Conservation (phyloP, 1,284 basidiomycete species). For the Microbotryum lychnidis-dioicae region DNA sequence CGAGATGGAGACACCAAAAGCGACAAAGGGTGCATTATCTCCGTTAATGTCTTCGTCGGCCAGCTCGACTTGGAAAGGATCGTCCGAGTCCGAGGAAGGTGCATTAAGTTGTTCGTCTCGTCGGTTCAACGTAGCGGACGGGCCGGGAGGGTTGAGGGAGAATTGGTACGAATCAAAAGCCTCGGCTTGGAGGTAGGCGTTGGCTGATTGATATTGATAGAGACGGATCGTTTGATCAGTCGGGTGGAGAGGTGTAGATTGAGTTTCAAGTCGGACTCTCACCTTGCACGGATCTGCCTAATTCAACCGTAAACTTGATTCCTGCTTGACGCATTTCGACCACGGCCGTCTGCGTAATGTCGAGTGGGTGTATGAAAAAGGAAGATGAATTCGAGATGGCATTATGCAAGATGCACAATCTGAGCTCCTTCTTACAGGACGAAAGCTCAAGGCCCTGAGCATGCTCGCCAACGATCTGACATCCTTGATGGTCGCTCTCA, state of each 20-base stretch:
- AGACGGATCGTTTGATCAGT: not conserved
- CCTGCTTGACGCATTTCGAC: conserved; percentile 62
- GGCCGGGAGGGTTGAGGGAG: conserved; percentile 20
- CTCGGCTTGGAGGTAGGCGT: conserved; percentile 70
- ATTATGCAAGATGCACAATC: no score
- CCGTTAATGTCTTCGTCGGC: conserved; percentile 38
- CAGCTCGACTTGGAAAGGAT: conserved; percentile 26
- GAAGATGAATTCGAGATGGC: not conserved
- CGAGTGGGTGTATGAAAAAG: not conserved
- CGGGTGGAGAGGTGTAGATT: not conserved
- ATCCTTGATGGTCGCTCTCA: conserved; percentile 25
- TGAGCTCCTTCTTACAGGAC: conserved; percentile 1
- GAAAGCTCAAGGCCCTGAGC: conserved; percentile 28
- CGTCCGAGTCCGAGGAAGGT: conserved; percentile 22
- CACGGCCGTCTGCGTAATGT: conserved; percentile 58
- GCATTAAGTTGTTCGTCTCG: conserved; percentile 31
- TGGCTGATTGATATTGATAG: conserved; percentile 48
- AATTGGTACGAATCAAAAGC: conserved; percentile 71
- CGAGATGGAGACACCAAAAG: conserved; percentile 73
- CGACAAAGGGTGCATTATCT: conserved; percentile 36
- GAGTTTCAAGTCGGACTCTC: not conserved
- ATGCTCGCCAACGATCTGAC: conserved; percentile 32
- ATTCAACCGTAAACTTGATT: conserved; percentile 74
- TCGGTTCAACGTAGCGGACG: not conserved
- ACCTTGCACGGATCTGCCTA: conserved; percentile 48